Evolutionary conservation across 2,329 filamentous ascomycete species (phyloP), one percentile per base, ranked within the genome.

Genomic region (Fusarium kyushuense): DNA sequence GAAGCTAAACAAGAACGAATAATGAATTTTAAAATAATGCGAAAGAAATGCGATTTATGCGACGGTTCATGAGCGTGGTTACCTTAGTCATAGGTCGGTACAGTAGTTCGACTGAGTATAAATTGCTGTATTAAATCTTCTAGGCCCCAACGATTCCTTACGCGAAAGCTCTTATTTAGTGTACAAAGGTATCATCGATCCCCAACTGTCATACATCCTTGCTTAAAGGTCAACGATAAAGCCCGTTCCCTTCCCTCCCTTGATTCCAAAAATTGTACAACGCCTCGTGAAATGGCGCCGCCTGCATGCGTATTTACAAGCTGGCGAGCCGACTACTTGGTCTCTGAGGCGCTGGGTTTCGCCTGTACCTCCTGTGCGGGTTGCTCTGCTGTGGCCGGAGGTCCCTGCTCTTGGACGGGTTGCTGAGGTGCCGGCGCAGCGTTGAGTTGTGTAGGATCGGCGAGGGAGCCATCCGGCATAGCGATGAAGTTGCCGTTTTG

Each of bases 101-200:
- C 16, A 11, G 52, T 47, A 45, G 30, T 38, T 36, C 14, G 38
- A 38, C 21, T 23, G 40, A 52, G 49, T 33, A 36, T 29, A 38
- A 14, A 30, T 33, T 64, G 23, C 14, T 29, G 12, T 14, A n/a
- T 47, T 41, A 32, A 38, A 30, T 47, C 27, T 36, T 52, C 25
- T 36, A 41, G 30, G 23, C 32, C 36, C 49, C 27, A 36, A 25
- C 41, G 35, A 43, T 49, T 48, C 45, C 57, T 43, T 60, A 41
- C 41, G 54, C 35, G 42, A 33, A 63, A 35, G 61, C 51, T 49
- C 46, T 52, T 47, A 32, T 54, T 70, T 68, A 70, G 32, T 70
- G 64, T 73, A 73, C 71, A 72, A 64, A 71, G 67, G 65, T 72
- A 73, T 73, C 67, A 63, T 73, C 57, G 63, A 73, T 72, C 57